Conservation (phyloP, 2,329 filamentous ascomycete species). For the Pleurostoma richardsiae region DNA sequence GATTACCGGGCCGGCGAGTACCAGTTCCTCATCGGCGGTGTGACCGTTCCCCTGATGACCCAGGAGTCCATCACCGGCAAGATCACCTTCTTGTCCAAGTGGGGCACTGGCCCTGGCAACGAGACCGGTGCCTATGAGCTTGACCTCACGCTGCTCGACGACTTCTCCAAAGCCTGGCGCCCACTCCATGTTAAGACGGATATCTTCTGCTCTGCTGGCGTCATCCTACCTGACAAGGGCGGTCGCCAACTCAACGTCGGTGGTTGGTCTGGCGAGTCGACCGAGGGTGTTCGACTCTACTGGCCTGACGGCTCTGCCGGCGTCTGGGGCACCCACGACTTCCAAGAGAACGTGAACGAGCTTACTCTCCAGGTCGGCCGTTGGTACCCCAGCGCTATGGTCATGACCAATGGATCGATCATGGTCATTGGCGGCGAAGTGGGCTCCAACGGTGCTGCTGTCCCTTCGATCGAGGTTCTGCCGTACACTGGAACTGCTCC, state of each 20-base stretch:
- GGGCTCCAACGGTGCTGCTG: constrained; percentile 43
- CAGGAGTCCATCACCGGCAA: constrained; percentile 46
- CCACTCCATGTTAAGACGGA: constrained; percentile 51
- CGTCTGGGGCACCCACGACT: constrained; percentile 42
- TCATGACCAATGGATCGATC: constrained; percentile 52
- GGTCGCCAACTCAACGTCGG: constrained; percentile 54
- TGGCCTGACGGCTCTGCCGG: constrained; percentile 48
- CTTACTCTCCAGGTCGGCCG: constrained; percentile 42
- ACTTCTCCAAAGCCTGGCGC: constrained; percentile 44
- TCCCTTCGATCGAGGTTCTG: constrained; percentile 49
- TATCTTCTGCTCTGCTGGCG: constrained; percentile 52
- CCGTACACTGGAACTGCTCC: constrained; percentile 37
- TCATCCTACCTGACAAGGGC: constrained; percentile 53
- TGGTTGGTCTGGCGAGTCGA: constrained; percentile 50
- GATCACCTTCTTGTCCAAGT: constrained; percentile 50
- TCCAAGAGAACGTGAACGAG: constrained; percentile 45
- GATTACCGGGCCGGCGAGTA: constrained; percentile 47
- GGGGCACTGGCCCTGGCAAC: constrained; percentile 47
- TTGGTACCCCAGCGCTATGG: constrained; percentile 50
- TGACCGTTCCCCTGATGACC: constrained; percentile 50
- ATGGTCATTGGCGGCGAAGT: constrained; percentile 48
- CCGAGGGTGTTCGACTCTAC: constrained; percentile 50
- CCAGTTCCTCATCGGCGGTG: constrained; percentile 45
- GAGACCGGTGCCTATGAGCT: constrained; percentile 55
- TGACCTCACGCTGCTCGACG: constrained; percentile 38